A percentile compares a stretch with the other conserved stretches of the same genome.
Conservation (phyloP, 2,329 filamentous ascomycete species). For the Cyphellophora europaea region DNA sequence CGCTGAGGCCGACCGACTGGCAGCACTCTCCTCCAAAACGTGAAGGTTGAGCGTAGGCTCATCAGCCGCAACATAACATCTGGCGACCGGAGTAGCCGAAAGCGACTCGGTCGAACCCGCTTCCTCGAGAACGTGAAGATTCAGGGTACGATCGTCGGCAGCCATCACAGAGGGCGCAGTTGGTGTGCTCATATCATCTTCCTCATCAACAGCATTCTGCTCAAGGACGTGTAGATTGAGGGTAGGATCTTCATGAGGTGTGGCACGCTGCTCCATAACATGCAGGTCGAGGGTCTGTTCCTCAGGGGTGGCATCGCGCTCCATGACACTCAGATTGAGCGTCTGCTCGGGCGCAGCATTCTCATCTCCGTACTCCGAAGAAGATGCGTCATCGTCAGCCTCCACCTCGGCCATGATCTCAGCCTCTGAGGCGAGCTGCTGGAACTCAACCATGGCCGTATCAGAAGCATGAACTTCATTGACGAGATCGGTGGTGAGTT, state of each 20-base stretch:
- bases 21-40: background rate
- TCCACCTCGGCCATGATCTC: constrained; percentile 11
- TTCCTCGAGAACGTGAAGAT: background rate
- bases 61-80: background rate
- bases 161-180: no score
- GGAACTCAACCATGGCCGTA: constrained; percentile 17
- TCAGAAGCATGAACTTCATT: constrained; percentile 14
- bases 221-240: background rate
- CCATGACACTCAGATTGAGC: background rate
- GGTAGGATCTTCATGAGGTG: background rate
- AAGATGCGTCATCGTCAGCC: constrained; percentile 25
- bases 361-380: constrained; percentile 58
- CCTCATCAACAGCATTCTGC: background rate
- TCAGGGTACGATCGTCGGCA: background rate
- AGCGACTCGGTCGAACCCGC: background rate
- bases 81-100: background rate
- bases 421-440: constrained; percentile 13
- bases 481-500: constrained; percentile 14
- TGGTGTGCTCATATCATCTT: background rate
- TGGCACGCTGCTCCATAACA: background rate
- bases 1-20: background rate
- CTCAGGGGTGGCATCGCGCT: background rate
- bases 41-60: background rate
- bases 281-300: background rate
- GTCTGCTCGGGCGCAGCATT: constrained; percentile 33